Percentiles rank a stretch among this genome's conserved stretches.
Conservation (phyloP, 495 filamentous ascomycete genomes). For the Aspergillus ostianus region DNA sequence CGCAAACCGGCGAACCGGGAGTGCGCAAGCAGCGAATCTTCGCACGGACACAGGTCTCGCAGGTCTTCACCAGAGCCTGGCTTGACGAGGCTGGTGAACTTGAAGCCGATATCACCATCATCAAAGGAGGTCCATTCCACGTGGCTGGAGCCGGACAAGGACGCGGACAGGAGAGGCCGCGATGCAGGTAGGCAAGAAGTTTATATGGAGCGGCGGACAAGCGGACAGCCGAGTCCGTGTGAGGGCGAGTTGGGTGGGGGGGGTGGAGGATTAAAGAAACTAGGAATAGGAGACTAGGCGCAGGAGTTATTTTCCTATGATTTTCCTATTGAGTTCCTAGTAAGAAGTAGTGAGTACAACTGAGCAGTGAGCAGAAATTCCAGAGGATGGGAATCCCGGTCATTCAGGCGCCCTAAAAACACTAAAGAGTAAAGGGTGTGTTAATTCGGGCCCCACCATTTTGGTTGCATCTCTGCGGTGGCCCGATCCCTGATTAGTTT, state of each 20-base stretch:
- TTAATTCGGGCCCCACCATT: too few relatives aligned
- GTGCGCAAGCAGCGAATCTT: conserved; percentile 22
- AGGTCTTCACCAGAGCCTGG: conserved; percentile 17
- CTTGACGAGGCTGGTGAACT: neutral
- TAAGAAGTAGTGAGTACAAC: too few relatives aligned
- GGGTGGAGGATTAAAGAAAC: neutral
- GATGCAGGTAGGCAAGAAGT: neutral
- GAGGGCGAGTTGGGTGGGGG: neutral
- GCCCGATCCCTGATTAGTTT: neutral
- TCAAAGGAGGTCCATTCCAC: neutral
- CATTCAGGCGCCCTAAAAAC: neutral
- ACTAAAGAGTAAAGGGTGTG: too few relatives aligned
- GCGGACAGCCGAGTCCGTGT: neutral
- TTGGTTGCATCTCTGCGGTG: neutral
- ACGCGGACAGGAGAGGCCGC: neutral
- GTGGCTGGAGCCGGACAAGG: neutral
- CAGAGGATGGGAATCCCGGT: neutral
- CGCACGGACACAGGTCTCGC: conserved; percentile 22
- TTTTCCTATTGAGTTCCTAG: too few relatives aligned
- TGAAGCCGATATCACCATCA: neutral
- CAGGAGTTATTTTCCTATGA: too few relatives aligned
- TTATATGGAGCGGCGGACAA: neutral
- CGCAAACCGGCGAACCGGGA: conserved; percentile 7
- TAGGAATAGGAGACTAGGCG: too few relatives aligned
- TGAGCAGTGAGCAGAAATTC: neutral